Evolutionary conservation across 2,329 filamentous ascomycete species (phyloP).

Genomic region (Leptodontidium sp.): DNA sequence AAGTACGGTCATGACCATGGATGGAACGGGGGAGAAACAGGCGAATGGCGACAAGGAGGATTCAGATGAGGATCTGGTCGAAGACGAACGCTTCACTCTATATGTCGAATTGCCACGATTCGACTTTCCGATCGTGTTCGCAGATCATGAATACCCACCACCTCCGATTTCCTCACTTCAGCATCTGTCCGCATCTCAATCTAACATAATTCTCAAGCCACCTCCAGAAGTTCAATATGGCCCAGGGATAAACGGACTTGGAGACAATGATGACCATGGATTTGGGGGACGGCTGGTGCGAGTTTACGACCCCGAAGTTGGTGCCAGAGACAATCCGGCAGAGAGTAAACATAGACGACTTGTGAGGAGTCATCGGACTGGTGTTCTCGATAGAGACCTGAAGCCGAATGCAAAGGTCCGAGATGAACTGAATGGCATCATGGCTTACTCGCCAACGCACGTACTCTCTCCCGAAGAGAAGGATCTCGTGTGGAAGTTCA

Average conservation of each 20-base stretch:
- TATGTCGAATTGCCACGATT: slow-evolving; percentile 94
- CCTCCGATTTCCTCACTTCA: slow-evolving; percentile 82
- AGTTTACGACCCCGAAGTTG: slow-evolving; percentile 94
- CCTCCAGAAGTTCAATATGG: slow-evolving; percentile 90
- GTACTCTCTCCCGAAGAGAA: slow-evolving; percentile 89
- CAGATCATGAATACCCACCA: slow-evolving; percentile 89
- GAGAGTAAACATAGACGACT: slow-evolving; percentile 94
- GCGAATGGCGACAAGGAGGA: slow-evolving; percentile 52
- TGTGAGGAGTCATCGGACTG: slow-evolving; percentile 88
- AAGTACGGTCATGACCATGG: slow-evolving; percentile 47
- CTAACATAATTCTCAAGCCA: slow-evolving; percentile 77
- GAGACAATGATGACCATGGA: slow-evolving; percentile 56
- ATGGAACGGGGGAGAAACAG: slow-evolving; percentile 39
- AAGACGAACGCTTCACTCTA: slow-evolving; percentile 76
- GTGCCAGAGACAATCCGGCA: slow-evolving; percentile 88
- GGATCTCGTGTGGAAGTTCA: slow-evolving; percentile 96
- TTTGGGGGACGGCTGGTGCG: slow-evolving; percentile 72
- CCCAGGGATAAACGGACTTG: slow-evolving; percentile 81
- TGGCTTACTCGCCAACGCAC: slow-evolving; percentile 93
- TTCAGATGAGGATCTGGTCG: slow-evolving; percentile 43
- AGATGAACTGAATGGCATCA: slow-evolving; percentile 89
- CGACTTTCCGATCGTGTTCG: slow-evolving; percentile 94
- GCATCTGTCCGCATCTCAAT: slow-evolving; percentile 67
- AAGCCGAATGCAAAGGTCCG: slow-evolving; percentile 96
- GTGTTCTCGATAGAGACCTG: slow-evolving; percentile 92